Evolutionary conservation across 306 rosid genomes (phyloP), one percentile per base, ranked within the genome.

Genomic region (Vigna reflexopilosa): DNA sequence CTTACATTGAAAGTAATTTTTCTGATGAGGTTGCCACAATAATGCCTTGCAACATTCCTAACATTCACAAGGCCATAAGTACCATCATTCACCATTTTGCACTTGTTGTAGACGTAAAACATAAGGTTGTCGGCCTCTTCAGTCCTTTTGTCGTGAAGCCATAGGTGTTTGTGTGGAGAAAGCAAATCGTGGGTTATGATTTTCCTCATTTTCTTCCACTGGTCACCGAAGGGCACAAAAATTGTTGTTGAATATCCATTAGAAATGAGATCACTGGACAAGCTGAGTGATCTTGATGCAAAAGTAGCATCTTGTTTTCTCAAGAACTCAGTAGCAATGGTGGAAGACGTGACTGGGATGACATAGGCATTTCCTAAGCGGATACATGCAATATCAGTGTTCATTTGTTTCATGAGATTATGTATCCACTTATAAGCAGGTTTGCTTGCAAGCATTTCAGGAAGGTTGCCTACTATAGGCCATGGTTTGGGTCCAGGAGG

Each of bases 311-410:
- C 90, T 1, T 87, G 63, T 9, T 73, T 82, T 68, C 83, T 86
- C 12, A 87, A 40, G 17, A 87, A 76, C 13, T 90, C 85, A 4
- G 28, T 11, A 3, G 85, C 84, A 28, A 90, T 52, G 48, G 20
- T 24, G 24, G 76, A 76, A 0, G 50, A 74, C 0, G 49, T 72
- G 5, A 90, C 85, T 0, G 83, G 80, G 6, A 90, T 85, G 0
- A 88, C 73, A 57, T 88, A 52, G 30, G 67, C 67, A 26, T 62
- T 83, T 30, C 90, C 93, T 5, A 87, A 4, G 15, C 83, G 80
- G 20, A 87, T 40, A 36, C 93, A 88, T 0, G 86, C 88, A 1
- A 90, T 86, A 11, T 90, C 83, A 0, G 88, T 79, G 76, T 83
- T 15, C 10, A 79, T 1, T n/a, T 81, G 58, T 11, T 81, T 70